Base-by-base conservation (phyloP, 1,284 basidiomycete species). In the Puccinia triticina region DNA sequence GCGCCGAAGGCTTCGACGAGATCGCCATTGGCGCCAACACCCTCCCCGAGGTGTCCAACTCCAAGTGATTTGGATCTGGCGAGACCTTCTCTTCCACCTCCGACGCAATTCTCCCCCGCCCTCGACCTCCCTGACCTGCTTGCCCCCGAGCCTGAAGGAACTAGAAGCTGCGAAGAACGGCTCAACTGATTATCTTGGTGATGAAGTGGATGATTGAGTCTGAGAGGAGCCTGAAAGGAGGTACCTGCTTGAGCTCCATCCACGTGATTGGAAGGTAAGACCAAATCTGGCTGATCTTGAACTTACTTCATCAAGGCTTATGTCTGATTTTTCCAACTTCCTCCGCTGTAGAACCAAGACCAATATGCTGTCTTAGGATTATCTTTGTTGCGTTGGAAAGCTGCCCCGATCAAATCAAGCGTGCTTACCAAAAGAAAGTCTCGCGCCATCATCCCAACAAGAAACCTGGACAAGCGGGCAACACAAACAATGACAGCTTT, bases 361-460 rank as follows among this genome's bases (percentile, higher is more conserved):
- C 94, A 98, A 88, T 98, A 98, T 87, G 94, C 93, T 82, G 94
- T 98, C 53, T 92, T 98, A 77, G 96, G 96, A 86, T 91, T 99
- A 7, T 96, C 95, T 37, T 91, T 93, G 86, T 90, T 98, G 83
- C 91, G 96, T 83, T 95, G 93, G 90, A 92, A 90, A 85, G 96
- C 96, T 14, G 94, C 91, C n/a, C 90, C 92, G 94, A 92, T 83
- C 96, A 99, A 87, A 99, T 99, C 88, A 96, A 96, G 88, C 91
- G 97, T 86, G 95, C 96, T 84, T 95, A 95, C 89, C 94, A 96
- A 86, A 96, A 96, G 90, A 99, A 99, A 89, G 96, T 99, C 50
- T 92, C 99, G 82, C 96, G 96, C 88, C 96, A 99, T 88, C 96
- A 99, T 88, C 96, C 96, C 0, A 97, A 99, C 89, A 99, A 99